Conservation (phyloP, 2,329 filamentous ascomycete genomes). For the Ophiostoma montium region DNA sequence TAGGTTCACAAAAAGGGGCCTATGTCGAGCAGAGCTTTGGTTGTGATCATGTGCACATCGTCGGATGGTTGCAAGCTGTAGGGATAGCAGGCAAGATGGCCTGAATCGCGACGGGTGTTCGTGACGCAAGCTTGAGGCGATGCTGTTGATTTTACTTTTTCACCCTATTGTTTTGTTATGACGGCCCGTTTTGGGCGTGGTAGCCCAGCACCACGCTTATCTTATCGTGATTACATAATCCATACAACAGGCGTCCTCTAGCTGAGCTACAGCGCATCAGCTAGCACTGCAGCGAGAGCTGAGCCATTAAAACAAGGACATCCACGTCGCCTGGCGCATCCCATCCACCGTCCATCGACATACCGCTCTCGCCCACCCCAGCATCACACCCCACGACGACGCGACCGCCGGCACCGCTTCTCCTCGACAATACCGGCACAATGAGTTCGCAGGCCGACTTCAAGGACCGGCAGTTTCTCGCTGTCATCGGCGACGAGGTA, state of each 20-base stretch:
- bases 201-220: not conserved
- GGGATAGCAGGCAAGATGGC: no score
- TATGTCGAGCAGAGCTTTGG: not conserved
- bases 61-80: no score
- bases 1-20: no score
- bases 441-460: conserved; percentile 31
- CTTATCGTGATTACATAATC: not conserved
- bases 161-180: not conserved
- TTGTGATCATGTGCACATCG: not conserved
- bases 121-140: not conserved
- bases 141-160: not conserved
- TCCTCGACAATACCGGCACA: not conserved
- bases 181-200: not conserved
- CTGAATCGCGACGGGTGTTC: no score
- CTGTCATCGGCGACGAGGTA: conserved; percentile 95
- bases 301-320: conserved; percentile 4
- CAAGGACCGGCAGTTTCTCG: conserved; percentile 88
- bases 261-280: not conserved
- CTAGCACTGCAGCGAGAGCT: not conserved
- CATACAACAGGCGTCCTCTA: no score
- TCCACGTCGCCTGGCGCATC: not conserved
- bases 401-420: not conserved
- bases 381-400: not conserved
- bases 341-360: not conserved
- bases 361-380: not conserved